Evolutionary conservation across 169 alveolate species (phyloP).

Genomic region (Cryptosporidium bovis): DNA sequence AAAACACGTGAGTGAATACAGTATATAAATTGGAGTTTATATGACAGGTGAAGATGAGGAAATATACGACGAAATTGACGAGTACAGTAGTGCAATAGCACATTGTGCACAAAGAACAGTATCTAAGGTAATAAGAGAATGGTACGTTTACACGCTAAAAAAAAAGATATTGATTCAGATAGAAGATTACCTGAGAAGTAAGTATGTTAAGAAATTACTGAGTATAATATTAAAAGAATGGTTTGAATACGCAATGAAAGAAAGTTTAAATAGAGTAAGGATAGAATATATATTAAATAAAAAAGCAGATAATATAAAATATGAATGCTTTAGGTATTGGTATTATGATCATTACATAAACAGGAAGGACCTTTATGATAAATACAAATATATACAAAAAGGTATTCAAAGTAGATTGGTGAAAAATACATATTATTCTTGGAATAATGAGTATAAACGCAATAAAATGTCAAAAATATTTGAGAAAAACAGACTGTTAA

Average conservation of each 20-base stretch:
- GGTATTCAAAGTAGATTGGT: not conserved
- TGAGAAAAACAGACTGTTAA: slow-evolving; percentile 5
- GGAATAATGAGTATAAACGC: slow-evolving; percentile 7
- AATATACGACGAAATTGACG: slow-evolving; percentile 3
- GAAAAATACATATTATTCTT: not conserved
- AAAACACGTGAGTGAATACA: not conserved
- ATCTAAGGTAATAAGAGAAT: slow-evolving; percentile 44
- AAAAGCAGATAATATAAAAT: not conserved
- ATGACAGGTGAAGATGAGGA: not conserved
- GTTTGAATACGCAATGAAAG: slow-evolving; percentile 31
- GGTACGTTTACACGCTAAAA: slow-evolving; percentile 47
- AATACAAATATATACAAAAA: not conserved
- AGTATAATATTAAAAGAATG: slow-evolving; percentile 9
- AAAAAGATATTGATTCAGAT: slow-evolving; percentile 15
- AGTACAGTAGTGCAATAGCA: slow-evolving; percentile 54
- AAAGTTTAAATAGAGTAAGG: slow-evolving; percentile 16
- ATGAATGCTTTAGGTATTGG: slow-evolving; percentile 10
- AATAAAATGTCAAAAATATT: not conserved
- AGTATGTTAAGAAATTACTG: not conserved
- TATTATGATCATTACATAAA: slow-evolving; percentile 38
- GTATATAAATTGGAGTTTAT: not conserved
- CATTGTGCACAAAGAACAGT: slow-evolving; percentile 37
- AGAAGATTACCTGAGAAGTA: slow-evolving; percentile 21
- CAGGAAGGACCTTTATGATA: not conserved
- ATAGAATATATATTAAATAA: slow-evolving; percentile 9